phyloP scores from a whole-genome alignment of 83 land plant species.

The Thuja plicata region DNA sequence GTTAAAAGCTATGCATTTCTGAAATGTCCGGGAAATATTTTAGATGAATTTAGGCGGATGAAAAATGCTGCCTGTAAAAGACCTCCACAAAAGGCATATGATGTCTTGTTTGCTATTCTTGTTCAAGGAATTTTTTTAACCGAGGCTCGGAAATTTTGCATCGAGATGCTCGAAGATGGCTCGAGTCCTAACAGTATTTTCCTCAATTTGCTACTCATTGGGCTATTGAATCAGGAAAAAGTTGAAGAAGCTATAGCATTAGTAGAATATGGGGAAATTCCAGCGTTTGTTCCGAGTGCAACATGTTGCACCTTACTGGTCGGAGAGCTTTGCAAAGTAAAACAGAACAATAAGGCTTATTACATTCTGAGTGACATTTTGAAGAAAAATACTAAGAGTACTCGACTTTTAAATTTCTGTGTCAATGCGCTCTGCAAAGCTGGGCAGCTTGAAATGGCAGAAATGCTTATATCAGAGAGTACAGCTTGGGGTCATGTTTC shows the following conservation, averaged over 20 bases:
- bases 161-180: neutral
- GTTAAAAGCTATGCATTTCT: neutral
- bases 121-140: neutral
- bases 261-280: conserved; percentile 2
- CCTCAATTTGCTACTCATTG: neutral
- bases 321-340: conserved; percentile 13
- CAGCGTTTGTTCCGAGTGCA: neutral
- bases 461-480: conserved; percentile 44
- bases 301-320: neutral
- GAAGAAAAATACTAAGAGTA: conserved; percentile 15
- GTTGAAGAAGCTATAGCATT: conserved; percentile 5
- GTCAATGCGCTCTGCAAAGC: conserved; percentile 51
- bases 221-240: neutral
- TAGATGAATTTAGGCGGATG: neutral
- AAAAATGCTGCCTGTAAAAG: neutral
- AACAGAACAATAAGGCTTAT: conserved; percentile 7
- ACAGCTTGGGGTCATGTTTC: conserved; percentile 44
- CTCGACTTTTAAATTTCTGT: conserved; percentile 53
- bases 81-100: conserved; percentile 3
- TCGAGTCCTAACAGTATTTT: neutral
- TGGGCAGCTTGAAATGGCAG: conserved; percentile 40
- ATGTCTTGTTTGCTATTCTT: neutral
- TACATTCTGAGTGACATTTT: neutral
- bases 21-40: neutral
- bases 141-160: conserved; percentile 4